A percentile compares a stretch with the other conserved stretches of the same genome.
These are phyloP conservation scores for Triglochin maritima DNA, from an alignment of 106 monocot species.

Conservation along the genomic window DNA sequence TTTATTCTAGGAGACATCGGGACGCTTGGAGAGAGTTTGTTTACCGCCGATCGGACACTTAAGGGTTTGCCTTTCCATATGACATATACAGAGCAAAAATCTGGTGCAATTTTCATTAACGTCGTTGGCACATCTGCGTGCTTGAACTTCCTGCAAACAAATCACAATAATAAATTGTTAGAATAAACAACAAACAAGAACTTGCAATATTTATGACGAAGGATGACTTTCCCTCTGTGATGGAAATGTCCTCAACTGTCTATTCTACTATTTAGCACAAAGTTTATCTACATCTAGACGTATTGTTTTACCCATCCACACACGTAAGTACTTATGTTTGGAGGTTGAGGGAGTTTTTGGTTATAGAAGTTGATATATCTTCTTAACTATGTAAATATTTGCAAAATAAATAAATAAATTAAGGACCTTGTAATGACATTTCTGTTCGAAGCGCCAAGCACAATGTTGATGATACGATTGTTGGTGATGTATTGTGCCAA, in stretches of 20 bases:
- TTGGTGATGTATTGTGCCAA: constrained; percentile 28
- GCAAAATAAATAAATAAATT: neutral
- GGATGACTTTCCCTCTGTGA: neutral
- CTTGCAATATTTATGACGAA: neutral
- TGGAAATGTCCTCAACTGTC: neutral
- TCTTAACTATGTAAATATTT: neutral
- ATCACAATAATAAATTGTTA: neutral
- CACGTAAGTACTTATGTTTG: neutral
- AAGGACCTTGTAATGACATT: constrained; percentile 34
- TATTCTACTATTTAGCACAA: too few species aligned
- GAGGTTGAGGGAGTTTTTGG: neutral
- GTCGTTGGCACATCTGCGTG: constrained; percentile 17
- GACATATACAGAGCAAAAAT: constrained; percentile 28
- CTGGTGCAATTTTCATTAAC: constrained; percentile 19
- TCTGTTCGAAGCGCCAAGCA: constrained; percentile 29
- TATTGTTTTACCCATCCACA: too few species aligned
- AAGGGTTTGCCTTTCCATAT: constrained; percentile 19
- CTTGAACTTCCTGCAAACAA: constrained; percentile 19
- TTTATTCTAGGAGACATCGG: constrained; percentile 5
- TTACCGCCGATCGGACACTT: constrained; percentile 16
- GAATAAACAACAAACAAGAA: neutral
- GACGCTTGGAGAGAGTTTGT: neutral
- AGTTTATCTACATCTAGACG: too few species aligned
- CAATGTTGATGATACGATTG: constrained; percentile 28
- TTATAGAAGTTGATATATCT: neutral